phyloP scores from a whole-genome alignment of 805 yeast genomes.

The Saccharomyces jurei region DNA sequence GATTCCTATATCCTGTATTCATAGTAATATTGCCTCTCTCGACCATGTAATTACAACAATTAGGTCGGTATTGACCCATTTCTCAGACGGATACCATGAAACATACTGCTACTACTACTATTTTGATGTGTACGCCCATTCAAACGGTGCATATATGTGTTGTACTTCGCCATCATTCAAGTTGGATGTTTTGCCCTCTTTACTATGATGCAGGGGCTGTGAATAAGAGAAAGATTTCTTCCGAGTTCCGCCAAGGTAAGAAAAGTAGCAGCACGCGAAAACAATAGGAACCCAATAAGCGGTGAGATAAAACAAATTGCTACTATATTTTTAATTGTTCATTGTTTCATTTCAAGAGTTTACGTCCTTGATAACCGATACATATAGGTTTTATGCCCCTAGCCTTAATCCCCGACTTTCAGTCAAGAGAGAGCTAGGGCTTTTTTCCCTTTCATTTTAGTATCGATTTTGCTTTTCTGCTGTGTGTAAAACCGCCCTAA shows the following conservation, averaged over 20 bases:
- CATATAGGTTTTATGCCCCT: not conserved
- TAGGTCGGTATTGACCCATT: too few species aligned
- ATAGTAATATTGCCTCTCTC: too few species aligned
- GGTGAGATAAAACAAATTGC: too few species aligned
- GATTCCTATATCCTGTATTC: too few species aligned
- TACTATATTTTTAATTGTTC: too few species aligned
- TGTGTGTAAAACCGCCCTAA: not conserved
- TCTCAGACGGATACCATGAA: too few species aligned
- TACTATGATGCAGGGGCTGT: not conserved
- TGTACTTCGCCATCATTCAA: not conserved
- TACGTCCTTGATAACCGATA: not conserved
- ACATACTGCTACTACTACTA: too few species aligned
- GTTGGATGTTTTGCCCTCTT: not conserved
- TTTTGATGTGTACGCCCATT: not conserved
- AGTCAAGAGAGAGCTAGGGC: not conserved
- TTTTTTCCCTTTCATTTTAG: not conserved
- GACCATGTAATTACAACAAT: too few species aligned
- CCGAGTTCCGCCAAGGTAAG: not conserved
- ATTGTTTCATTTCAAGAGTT: not conserved
- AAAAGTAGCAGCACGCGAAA: not conserved
- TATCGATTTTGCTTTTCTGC: not conserved
- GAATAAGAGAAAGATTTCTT: not conserved
- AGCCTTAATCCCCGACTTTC: not conserved
- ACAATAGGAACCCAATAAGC: not conserved
- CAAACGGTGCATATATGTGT: not conserved